A percentile compares a stretch with the other conserved stretches of the same genome.
phyloP scores from a whole-genome alignment of 768 basidiomycete genomes.

The Tulasnella sp. region DNA sequence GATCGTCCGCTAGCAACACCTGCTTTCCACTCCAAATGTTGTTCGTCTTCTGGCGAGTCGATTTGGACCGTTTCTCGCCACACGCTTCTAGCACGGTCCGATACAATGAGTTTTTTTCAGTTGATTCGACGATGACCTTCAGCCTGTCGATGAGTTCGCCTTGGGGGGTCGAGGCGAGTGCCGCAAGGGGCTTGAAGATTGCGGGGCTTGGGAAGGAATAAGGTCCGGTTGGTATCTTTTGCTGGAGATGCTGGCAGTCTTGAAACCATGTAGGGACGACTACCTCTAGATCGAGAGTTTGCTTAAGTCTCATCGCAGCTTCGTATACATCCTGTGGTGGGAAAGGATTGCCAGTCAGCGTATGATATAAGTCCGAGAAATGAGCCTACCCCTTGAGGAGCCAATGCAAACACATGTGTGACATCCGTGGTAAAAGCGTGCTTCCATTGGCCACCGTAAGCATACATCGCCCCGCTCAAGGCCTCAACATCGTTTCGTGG shows the following conservation, averaged over 20 bases:
- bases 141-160: neutral
- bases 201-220: constrained; percentile 52
- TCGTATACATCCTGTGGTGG: constrained; percentile 21
- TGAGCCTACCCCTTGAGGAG: constrained; percentile 22
- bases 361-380: neutral
- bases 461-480: constrained; percentile 57
- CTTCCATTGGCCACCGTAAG: constrained; percentile 76
- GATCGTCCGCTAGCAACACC: constrained; percentile 48
- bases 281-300: constrained; percentile 41
- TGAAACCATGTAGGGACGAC: constrained; percentile 93
- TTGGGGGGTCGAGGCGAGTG: neutral
- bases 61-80: neutral
- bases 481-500: constrained; percentile 56
- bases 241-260: constrained; percentile 34
- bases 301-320: constrained; percentile 45
- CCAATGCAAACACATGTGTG: constrained; percentile 70
- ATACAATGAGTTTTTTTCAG: neutral
- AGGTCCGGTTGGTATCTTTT: constrained; percentile 21
- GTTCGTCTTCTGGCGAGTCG: constrained; percentile 7
- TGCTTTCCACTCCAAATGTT: constrained; percentile 49
- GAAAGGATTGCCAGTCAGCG: neutral
- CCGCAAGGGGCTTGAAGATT: constrained; percentile 12
- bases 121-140: neutral
- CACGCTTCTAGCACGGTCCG: neutral
- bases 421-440: constrained; percentile 67